Evolutionary conservation across 441 rosid genomes (phyloP).

Genomic region (Croton setiger): DNA sequence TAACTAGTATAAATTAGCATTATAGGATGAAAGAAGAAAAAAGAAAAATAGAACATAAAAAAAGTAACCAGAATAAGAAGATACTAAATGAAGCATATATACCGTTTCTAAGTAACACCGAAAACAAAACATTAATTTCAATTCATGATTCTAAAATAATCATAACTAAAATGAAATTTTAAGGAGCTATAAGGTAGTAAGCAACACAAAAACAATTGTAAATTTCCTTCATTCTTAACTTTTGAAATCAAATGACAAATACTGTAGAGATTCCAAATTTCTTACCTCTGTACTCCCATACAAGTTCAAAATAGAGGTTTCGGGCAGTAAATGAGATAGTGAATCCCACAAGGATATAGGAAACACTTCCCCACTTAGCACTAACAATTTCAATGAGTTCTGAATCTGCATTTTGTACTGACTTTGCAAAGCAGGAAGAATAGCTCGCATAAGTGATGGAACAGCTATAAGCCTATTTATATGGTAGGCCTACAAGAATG

Average conservation of each 20-base stretch:
- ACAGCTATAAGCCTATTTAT: conserved; percentile 71
- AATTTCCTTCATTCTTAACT: not conserved
- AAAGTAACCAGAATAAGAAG: not conserved
- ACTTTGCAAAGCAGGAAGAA: conserved; percentile 66
- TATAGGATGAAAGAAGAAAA: not conserved
- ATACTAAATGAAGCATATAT: not conserved
- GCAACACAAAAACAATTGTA: not conserved
- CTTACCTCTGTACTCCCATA: conserved; percentile 97
- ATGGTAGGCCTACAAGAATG: conserved; percentile 55
- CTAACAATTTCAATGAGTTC: conserved; percentile 59
- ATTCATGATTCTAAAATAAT: not conserved
- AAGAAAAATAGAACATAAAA: not conserved
- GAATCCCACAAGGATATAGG: conserved; percentile 69
- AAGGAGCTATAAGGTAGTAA: not conserved
- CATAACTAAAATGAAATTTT: not conserved
- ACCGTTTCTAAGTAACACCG: not conserved
- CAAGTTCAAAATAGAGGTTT: conserved; percentile 68
- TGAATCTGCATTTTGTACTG: conserved; percentile 33
- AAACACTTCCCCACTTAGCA: conserved; percentile 86
- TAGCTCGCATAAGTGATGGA: conserved; percentile 75
- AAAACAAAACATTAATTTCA: not conserved
- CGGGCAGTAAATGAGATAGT: conserved; percentile 63
- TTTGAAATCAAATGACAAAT: not conserved
- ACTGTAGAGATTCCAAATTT: conserved; percentile 17
- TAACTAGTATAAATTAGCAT: not conserved